Conservation (phyloP, 2,329 filamentous ascomycete species). For the Colletotrichum cereale region DNA sequence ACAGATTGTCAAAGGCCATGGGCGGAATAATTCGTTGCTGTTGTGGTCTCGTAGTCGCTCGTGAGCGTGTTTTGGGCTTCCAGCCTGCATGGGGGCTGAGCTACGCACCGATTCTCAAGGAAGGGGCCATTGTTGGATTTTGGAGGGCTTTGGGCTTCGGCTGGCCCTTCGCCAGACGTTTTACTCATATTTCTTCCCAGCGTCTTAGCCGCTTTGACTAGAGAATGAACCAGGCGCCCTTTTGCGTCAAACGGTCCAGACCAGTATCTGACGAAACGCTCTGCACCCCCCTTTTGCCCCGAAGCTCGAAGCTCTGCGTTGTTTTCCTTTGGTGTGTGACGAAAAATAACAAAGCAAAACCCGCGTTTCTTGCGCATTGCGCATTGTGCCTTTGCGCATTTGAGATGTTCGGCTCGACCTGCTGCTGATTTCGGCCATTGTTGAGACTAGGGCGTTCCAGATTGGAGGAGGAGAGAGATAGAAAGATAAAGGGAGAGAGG, state of each 20-base stretch:
- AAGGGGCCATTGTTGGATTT: background rate
- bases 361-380: constrained; percentile 4
- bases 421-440: background rate
- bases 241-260: constrained; percentile 19
- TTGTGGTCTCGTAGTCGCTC: background rate
- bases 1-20: background rate
- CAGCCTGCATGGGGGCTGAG: background rate
- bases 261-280: constrained; percentile 18
- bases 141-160: background rate
- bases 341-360: background rate
- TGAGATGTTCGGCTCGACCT: background rate
- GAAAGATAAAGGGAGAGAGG: too few relatives aligned
- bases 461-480: background rate
- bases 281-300: background rate
- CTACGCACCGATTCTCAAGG: background rate
- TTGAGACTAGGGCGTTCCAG: background rate
- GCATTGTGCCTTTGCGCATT: background rate
- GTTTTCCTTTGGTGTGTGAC: background rate
- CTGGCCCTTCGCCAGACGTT: background rate
- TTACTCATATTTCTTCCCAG: background rate
- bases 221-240: background rate
- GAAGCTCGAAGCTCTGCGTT: background rate
- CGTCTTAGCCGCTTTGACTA: background rate
- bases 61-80: background rate
- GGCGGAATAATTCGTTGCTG: background rate